phyloP scores from a whole-genome alignment of 2,329 filamentous ascomycete genomes.

The Nothopassalora personata region DNA sequence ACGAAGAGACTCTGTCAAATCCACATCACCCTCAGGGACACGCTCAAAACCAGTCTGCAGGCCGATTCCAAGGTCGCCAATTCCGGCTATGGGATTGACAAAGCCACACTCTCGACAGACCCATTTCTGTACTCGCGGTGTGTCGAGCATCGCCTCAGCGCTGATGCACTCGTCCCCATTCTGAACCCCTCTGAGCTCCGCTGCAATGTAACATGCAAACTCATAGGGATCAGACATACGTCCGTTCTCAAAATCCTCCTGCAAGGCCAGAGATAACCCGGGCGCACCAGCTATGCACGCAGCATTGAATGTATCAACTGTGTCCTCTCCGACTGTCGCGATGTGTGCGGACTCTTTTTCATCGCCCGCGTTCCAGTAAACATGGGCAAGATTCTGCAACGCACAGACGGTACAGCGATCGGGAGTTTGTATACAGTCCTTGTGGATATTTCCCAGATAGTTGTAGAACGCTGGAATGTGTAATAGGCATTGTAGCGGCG shows the following conservation, averaged over 20 bases:
- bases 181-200: too few species aligned
- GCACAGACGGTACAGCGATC: background rate
- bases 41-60: background rate
- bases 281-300: background rate
- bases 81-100: too few species aligned
- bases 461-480: slow-evolving; percentile 6
- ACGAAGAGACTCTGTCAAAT: too few species aligned
- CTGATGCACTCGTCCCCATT: too few species aligned
- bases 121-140: too few species aligned
- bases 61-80: background rate
- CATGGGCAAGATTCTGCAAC: background rate
- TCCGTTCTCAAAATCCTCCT: too few species aligned
- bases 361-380: background rate
- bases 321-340: background rate
- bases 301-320: background rate
- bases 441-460: background rate
- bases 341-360: background rate
- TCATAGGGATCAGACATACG: too few species aligned
- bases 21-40: too few species aligned
- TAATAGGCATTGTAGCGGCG: slow-evolving; percentile 2
- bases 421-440: background rate
- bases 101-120: too few species aligned
- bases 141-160: too few species aligned
- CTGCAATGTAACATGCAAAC: too few species aligned
- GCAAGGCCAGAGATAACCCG: too few species aligned